These are phyloP conservation scores for Pseudoscleropodium purum DNA, from an alignment of 225 moss, liverwort and hornwort genomes.

Conservation along the genomic window DNA sequence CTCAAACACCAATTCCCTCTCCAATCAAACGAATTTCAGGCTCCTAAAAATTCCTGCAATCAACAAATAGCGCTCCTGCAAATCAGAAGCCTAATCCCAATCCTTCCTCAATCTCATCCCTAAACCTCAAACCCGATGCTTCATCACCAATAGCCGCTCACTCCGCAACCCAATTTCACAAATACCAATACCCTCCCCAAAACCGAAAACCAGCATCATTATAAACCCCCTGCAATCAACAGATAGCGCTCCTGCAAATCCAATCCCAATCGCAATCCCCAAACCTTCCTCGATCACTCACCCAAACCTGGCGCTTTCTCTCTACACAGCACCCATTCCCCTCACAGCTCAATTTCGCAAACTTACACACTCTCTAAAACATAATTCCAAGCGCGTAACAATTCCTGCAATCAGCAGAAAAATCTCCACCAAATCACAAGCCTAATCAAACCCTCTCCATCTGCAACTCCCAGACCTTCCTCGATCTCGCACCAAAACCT, in stretches of 20 bases:
- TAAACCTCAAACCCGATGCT: not conserved
- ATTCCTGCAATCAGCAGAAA: not conserved
- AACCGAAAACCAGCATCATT: not conserved
- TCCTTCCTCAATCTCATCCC: not conserved
- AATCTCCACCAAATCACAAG: not conserved
- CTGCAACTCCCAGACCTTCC: not conserved
- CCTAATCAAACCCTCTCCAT: not conserved
- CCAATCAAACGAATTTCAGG: not conserved
- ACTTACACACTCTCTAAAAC: not conserved
- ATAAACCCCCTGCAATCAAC: not conserved
- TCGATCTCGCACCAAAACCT: not conserved
- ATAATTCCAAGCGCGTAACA: not conserved
- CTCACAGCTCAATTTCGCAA: not conserved
- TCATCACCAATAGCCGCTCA: not conserved
- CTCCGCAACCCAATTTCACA: not conserved
- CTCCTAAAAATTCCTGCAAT: not conserved
- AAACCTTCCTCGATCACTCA: not conserved
- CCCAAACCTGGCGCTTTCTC: not conserved
- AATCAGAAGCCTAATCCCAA: not conserved
- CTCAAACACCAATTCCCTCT: not conserved
- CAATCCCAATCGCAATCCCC: not conserved
- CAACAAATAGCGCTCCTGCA: not conserved
- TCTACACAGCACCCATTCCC: not conserved
- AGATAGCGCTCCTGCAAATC: not conserved
- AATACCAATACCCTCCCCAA: not conserved